Base-by-base conservation (phyloP, 2,329 filamentous ascomycete species). In the Thielaviopsis musarum region DNA sequence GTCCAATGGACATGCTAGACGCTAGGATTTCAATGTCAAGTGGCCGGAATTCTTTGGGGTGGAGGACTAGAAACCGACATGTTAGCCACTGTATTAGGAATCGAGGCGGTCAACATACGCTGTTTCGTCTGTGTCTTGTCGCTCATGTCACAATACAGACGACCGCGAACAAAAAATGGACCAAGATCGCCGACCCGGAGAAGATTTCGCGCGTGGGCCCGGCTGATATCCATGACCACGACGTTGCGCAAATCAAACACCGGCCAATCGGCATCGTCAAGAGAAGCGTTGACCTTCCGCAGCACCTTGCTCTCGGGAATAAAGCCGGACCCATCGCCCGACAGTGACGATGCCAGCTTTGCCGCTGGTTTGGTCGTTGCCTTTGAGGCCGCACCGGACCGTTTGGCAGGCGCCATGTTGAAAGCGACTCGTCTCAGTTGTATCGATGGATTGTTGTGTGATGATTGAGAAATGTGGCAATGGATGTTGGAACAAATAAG, bases 231-330 rank as follows among this genome's bases (percentile, higher is more conserved):
- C 63, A 79, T 76, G n/a, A 88, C 75, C 19, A 78, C 74, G 45
- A 78, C 83, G 66, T 87, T 76, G 56, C 67, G 73, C 51, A 89
- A 73, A 5, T 80, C 72, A 66, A 85, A 87, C 55, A 76, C 76
- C 3, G 82, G 80, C 75, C 81, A 85, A 17, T 80, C 70, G 64
- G 80, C 62, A 45, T 64, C 67, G 13, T 64, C 56, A 7, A 66
- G 62, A 3, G 66, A 65, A 52, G 66, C 67, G 19, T 73, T 62
- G 41, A 73, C 67, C 0, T 68, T 65, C 66, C 69, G 72, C 26
- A 64, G 68, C 13, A 68, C 61, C 49, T 72, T 67, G 53, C 66
- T 59, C 28, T 73, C 66, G 61, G 76, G 70, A 59, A 73, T 64
- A 1, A 72, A 74, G 7, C 58, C 34, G 30, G 58, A 49, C 2